phyloP scores from a whole-genome alignment of 306 rosid species.

The Fragaria vesca region DNA sequence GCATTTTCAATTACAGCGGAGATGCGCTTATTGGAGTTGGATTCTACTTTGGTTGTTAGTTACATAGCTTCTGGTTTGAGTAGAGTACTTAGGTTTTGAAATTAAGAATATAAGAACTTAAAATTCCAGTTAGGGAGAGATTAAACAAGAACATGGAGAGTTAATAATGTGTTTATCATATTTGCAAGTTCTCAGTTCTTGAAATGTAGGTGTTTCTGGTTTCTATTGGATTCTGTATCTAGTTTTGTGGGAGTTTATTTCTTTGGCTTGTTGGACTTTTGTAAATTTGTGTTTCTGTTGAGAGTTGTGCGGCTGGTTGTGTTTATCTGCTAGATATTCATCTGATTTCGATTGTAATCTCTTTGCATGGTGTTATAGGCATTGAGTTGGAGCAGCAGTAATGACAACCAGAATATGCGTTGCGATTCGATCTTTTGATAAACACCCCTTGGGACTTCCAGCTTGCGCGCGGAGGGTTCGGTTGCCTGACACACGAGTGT shows the following conservation, averaged over 20 bases:
- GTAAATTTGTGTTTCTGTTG: neutral
- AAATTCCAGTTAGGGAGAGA: neutral
- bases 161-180: neutral
- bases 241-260: too few species aligned
- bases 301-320: neutral
- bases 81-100: too few species aligned
- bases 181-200: neutral
- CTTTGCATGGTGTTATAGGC: neutral
- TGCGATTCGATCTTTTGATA: constrained; percentile 3
- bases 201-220: neutral
- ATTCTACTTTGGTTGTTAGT: neutral
- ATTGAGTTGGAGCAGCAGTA: neutral
- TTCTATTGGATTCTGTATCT: neutral
- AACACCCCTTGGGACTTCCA: constrained; percentile 8
- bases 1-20: too few species aligned
- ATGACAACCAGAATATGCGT: constrained; percentile 13
- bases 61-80: neutral
- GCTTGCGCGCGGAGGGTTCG: neutral
- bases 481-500: constrained; percentile 3
- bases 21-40: neutral
- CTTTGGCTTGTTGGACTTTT: neutral
- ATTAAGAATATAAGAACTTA: too few species aligned
- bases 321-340: neutral
- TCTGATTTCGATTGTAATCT: neutral
- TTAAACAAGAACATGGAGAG: neutral